Evolutionary conservation across 495 filamentous ascomycete genomes (phyloP).

Genomic region (Neurospora africana): DNA sequence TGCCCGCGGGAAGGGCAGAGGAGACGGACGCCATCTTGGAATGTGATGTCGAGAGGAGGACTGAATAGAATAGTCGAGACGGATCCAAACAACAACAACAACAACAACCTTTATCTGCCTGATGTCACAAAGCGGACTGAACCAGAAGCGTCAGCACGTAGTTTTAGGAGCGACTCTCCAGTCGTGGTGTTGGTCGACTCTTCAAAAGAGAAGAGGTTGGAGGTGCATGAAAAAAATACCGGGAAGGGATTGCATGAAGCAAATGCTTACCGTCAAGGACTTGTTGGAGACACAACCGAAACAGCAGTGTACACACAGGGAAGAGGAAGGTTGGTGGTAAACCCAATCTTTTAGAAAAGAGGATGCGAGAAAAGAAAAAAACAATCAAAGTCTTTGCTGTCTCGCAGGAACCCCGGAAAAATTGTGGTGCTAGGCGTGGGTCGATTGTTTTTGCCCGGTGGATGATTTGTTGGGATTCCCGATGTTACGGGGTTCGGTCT

Average conservation of each 20-base stretch:
- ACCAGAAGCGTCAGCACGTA: background rate
- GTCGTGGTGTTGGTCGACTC: background rate
- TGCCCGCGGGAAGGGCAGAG: slow-evolving; percentile 25
- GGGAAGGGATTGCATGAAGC: background rate
- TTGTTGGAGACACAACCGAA: background rate
- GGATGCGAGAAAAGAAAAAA: background rate
- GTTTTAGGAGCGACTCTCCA: background rate
- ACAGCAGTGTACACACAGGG: background rate
- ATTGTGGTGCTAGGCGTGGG: background rate
- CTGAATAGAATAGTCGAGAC: background rate
- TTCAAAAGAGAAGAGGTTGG: background rate
- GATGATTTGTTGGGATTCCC: background rate
- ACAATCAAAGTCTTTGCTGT: background rate
- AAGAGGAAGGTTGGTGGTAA: background rate
- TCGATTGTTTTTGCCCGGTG: background rate
- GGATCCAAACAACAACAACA: background rate
- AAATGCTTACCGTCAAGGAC: background rate
- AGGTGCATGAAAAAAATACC: background rate
- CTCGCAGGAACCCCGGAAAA: background rate
- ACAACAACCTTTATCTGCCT: background rate
- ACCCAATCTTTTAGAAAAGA: background rate
- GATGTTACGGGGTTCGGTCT: background rate
- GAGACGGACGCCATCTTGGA: slow-evolving; percentile 30
- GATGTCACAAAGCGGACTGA: background rate
- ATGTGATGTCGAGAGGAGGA: background rate